Evolutionary conservation across 2,329 filamentous ascomycete species (phyloP).

Genomic region (Coniochaeta sp.): DNA sequence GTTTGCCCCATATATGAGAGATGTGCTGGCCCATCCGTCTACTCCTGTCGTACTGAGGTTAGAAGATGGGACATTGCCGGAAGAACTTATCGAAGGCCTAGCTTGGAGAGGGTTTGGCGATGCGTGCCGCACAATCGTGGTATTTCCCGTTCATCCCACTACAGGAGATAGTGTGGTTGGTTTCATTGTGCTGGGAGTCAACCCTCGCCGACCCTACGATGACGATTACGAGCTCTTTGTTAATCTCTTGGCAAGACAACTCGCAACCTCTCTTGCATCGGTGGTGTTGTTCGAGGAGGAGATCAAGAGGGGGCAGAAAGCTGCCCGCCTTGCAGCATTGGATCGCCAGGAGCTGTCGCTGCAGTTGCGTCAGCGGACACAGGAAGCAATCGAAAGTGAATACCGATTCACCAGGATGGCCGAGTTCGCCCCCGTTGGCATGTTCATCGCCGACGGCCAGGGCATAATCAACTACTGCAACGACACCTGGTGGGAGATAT

Average conservation of each 20-base stretch:
- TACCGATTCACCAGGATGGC: conserved; percentile 79
- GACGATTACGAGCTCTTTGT: conserved; percentile 75
- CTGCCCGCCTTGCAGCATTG: conserved; percentile 65
- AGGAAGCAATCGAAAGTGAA: conserved; percentile 60
- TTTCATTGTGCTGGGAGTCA: conserved; percentile 72
- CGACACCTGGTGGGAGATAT: conserved; percentile 69
- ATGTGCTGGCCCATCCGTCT: conserved; percentile 60
- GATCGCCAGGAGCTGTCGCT: conserved; percentile 72
- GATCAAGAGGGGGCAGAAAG: conserved; percentile 65
- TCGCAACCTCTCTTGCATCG: conserved; percentile 73
- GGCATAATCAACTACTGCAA: conserved; percentile 75
- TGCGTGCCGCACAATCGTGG: conserved; percentile 60
- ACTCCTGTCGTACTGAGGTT: conserved; percentile 60
- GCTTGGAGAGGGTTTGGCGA: conserved; percentile 66
- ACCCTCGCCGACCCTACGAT: conserved; percentile 71
- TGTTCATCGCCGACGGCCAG: conserved; percentile 70
- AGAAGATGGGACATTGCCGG: conserved; percentile 59
- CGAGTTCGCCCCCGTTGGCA: conserved; percentile 74
- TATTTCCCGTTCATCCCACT: conserved; percentile 73
- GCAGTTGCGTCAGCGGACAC: conserved; percentile 59
- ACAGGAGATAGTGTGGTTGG: conserved; percentile 65
- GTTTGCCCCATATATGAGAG: conserved; percentile 68
- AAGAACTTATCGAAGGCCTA: conserved; percentile 56
- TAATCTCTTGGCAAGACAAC: conserved; percentile 64
- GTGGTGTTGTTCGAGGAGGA: conserved; percentile 80